phyloP scores from a whole-genome alignment of 345 rosid species.

The Aquilaria malaccensis region DNA sequence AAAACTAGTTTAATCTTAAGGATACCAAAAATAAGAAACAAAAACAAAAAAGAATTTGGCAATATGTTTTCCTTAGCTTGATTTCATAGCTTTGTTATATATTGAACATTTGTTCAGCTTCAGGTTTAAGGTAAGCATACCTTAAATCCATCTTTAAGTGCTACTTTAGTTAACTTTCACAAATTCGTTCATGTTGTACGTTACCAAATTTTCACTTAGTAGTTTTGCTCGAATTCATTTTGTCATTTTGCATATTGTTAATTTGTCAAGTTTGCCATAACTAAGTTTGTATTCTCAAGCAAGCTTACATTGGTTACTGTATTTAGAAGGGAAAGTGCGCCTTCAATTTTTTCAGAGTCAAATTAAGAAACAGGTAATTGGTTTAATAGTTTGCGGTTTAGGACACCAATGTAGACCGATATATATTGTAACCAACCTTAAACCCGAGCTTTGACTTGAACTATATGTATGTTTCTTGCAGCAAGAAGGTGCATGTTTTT shows the following conservation, averaged over 20 bases:
- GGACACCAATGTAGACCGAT: no score
- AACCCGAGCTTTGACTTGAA: no score
- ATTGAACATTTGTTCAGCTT: no score
- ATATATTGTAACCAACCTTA: no score
- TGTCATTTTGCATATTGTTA: constrained; percentile 58
- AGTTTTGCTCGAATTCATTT: constrained; percentile 7
- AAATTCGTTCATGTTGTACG: neutral
- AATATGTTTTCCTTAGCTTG: constrained; percentile 33
- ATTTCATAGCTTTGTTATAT: no score
- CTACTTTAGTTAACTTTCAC: constrained; percentile 58
- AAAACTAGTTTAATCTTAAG: constrained; percentile 41
- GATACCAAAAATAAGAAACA: constrained; percentile 44
- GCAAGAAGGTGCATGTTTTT: no score
- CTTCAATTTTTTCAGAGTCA: constrained; percentile 69
- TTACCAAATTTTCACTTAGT: constrained; percentile 6
- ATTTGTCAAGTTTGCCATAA: constrained; percentile 64
- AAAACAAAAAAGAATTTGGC: constrained; percentile 35
- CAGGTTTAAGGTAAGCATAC: no score
- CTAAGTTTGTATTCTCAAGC: constrained; percentile 63
- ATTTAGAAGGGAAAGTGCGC: constrained; percentile 75
- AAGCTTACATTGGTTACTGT: constrained; percentile 82
- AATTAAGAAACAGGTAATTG: constrained; percentile 79
- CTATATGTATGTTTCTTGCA: no score
- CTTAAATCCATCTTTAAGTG: neutral
- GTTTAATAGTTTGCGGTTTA: neutral